These are phyloP conservation scores for Adansonia digitata DNA, from an alignment of 345 rosid genomes.

Conservation along the genomic window DNA sequence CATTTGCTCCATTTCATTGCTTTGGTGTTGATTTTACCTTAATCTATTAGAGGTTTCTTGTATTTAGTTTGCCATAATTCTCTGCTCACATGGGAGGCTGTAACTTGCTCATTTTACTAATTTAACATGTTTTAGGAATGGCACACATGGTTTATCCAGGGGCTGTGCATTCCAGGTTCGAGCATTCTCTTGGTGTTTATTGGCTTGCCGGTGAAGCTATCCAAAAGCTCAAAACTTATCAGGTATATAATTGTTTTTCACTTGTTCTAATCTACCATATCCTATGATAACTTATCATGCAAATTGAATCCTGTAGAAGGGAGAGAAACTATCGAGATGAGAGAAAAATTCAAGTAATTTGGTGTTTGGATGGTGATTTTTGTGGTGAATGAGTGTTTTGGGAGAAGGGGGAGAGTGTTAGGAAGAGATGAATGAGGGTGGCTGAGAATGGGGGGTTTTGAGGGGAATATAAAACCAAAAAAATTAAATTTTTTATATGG, in stretches of 20 bases:
- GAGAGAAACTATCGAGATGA: no score
- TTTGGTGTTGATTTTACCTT: neutral
- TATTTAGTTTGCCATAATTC: neutral
- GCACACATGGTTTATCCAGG: conserved; percentile 86
- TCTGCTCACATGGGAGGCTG: neutral
- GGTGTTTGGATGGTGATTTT: no score
- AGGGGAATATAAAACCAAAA: no score
- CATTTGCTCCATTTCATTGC: conserved; percentile 12
- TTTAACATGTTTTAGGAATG: conserved; percentile 47
- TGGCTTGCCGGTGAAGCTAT: conserved; percentile 80
- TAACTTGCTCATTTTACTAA: neutral
- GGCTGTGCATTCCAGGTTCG: conserved; percentile 86
- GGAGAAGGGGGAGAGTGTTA: no score
- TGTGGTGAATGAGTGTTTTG: no score
- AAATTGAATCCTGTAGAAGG: no score
- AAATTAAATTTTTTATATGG: no score
- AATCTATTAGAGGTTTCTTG: neutral
- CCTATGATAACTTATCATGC: no score
- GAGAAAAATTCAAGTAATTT: no score
- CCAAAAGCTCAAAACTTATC: conserved; percentile 54
- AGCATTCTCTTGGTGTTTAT: conserved; percentile 93
- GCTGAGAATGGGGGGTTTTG: no score
- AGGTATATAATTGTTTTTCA: conserved; percentile 38
- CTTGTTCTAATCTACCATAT: neutral
- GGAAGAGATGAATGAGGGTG: no score